Conservation (phyloP, 2,329 filamentous ascomycete species). For the Botryotinia narcissicola region DNA sequence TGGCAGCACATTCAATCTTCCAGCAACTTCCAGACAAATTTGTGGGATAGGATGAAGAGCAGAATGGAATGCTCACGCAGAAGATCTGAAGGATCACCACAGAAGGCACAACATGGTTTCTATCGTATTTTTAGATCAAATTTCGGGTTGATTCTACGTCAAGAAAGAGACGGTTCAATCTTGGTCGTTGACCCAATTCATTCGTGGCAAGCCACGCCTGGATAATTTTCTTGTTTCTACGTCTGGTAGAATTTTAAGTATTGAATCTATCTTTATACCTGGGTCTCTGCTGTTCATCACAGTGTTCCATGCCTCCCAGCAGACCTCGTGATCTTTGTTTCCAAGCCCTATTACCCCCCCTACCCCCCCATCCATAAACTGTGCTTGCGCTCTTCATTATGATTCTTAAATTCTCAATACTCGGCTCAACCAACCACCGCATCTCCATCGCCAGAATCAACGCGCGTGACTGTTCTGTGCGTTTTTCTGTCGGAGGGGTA, state of each 20-base stretch:
- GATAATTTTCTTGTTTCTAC: background rate
- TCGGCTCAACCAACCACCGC: background rate
- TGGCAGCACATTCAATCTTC: background rate
- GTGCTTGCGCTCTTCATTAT: background rate
- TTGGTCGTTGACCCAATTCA: background rate
- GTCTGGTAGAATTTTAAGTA: background rate
- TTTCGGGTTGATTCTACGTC: background rate
- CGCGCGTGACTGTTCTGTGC: background rate
- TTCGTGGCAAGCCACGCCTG: background rate
- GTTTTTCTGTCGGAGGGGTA: background rate
- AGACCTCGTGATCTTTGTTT: accelerated
- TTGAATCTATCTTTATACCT: background rate
- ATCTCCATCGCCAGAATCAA: background rate
- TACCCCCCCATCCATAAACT: background rate
- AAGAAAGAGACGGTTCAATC: background rate
- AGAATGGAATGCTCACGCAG: background rate
- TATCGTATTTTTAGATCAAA: background rate
- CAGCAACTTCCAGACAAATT: background rate
- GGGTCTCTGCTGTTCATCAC: accelerated
- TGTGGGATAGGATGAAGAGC: background rate
- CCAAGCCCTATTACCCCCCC: background rate
- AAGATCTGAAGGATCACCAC: background rate
- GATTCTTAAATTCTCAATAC: background rate
- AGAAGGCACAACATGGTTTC: background rate
- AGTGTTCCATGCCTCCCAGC: background rate